Evolutionary conservation across 2,329 filamentous ascomycete species (phyloP).

Genomic region (Fusarium redolens): DNA sequence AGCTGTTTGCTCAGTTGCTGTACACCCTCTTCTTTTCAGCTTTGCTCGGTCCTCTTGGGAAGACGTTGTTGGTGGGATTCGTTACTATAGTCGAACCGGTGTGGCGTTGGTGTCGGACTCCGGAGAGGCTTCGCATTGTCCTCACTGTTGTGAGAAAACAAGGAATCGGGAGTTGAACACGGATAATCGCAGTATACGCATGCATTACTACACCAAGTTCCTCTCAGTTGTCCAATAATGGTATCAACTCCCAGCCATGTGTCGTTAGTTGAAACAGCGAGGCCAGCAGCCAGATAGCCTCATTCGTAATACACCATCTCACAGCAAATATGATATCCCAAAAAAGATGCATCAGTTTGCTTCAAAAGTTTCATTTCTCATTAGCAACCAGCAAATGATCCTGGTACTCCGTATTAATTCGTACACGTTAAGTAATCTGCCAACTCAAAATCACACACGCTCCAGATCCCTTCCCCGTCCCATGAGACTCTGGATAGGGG

Average conservation of each 20-base stretch:
- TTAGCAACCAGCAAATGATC: constrained; percentile 43
- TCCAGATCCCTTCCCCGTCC: constrained; percentile 21
- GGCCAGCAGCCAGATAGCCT: not conserved
- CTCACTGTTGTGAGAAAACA: not conserved
- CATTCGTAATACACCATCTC: not conserved
- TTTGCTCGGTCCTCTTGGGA: not conserved
- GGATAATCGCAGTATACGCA: not conserved
- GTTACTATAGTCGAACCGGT: not conserved
- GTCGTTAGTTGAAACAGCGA: constrained; percentile 10
- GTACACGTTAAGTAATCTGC: constrained; percentile 43
- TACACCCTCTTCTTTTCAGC: constrained; percentile 3
- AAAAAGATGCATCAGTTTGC: constrained; percentile 16
- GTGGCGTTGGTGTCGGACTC: constrained; percentile 14
- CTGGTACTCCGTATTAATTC: constrained; percentile 42
- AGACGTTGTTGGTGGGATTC: not conserved
- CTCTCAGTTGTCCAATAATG: not conserved
- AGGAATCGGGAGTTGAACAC: not conserved
- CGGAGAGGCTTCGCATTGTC: constrained; percentile 7
- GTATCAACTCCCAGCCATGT: not conserved
- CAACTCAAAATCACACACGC: constrained; percentile 39
- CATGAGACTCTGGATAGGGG: constrained; percentile 26
- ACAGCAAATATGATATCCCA: constrained; percentile 1
- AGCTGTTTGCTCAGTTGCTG: not conserved
- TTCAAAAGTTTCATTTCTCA: constrained; percentile 47
- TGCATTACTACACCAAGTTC: not conserved